Base-by-base conservation (phyloP, 2,329 filamentous ascomycete genomes). In the Reticulascus tulasneorum region DNA sequence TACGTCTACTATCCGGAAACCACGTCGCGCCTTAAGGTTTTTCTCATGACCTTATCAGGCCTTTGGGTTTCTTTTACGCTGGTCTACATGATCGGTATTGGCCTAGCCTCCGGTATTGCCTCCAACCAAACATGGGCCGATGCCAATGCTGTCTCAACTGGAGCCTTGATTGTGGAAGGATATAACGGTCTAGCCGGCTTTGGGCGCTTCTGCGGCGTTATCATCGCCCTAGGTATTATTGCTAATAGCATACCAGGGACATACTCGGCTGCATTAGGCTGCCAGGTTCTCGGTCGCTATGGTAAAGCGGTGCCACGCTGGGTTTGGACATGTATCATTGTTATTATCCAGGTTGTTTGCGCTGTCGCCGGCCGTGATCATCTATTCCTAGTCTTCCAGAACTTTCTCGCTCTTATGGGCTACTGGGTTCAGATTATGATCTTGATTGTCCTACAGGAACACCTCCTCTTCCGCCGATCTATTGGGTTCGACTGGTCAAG, bases 401-500 rank as follows among this genome's bases (percentile, higher is more conserved):
- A 84, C 58, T 85, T 87, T 60, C 84, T 87, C 77, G 59, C 76
- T 42, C 54, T 81, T 33, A 79, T 80, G 43, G 76, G 75, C 3
- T 88, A 87, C 64, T 88, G 84, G 82, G 69, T 87, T 2, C 77
- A 82, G 30, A 84, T 87, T 49, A 88, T 87, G 61, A 74, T 78
- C 45, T 81, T 75, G 29, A 75, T 87, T 44, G 66, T 75, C 1
- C 55, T 86, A 13, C 64, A 70, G 2, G 83, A 87, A 37, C 83
- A 87, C 59, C 75, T 86, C 50, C 49, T 84, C 52, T 86, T 82
- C 67, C 77, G 75, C 50, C 70, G 74, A 17, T 76, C 77, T 4
- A 75, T 83, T 46, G 77, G 76, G 8, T 87, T 86, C 55, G 53
- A 60, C n/a, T 62, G 72, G 0, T 70, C 75, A 26, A 55, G 71